A percentile compares a stretch with the other conserved stretches of the same genome.
phyloP scores from a whole-genome alignment of 2,329 filamentous ascomycete genomes.

The Xylariaceae sp. region DNA sequence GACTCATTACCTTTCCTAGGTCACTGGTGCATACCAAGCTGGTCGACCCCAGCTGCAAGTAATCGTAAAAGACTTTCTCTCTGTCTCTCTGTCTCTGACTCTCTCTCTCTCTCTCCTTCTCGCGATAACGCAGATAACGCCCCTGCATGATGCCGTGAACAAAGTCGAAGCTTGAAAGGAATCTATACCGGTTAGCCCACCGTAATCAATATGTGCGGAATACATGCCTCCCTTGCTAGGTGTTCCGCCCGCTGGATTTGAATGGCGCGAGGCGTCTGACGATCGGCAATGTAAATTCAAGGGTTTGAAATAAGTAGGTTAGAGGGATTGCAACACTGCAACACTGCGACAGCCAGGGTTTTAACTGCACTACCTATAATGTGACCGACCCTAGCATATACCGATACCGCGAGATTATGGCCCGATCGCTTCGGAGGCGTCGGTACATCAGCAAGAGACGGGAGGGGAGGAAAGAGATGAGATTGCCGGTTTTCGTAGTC shows the following conservation, averaged over 20 bases:
- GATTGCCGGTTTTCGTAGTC: neutral
- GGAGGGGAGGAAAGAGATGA: neutral
- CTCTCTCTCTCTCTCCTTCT: too few relatives aligned
- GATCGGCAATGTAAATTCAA: constrained; percentile 10
- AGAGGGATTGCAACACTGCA: constrained; percentile 7
- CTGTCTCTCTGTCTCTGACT: too few relatives aligned
- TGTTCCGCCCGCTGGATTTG: neutral
- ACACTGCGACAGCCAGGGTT: neutral
- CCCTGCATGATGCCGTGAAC: neutral
- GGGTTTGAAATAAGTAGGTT: constrained; percentile 5
- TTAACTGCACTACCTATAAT: neutral
- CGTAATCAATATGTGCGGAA: neutral
- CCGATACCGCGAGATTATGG: neutral
- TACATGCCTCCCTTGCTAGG: neutral
- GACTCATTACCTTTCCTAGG: too few relatives aligned
- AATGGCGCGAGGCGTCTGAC: constrained; percentile 3
- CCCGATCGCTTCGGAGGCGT: neutral
- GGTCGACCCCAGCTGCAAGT: too few relatives aligned
- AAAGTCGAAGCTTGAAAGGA: neutral
- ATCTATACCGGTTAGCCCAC: neutral
- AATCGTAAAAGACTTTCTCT: too few relatives aligned
- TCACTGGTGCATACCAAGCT: too few relatives aligned
- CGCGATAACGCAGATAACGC: neutral
- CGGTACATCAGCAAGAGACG: neutral
- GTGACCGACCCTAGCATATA: neutral